phyloP scores from a whole-genome alignment of 169 alveolate genomes.

The Amoebophrya sp. region DNA sequence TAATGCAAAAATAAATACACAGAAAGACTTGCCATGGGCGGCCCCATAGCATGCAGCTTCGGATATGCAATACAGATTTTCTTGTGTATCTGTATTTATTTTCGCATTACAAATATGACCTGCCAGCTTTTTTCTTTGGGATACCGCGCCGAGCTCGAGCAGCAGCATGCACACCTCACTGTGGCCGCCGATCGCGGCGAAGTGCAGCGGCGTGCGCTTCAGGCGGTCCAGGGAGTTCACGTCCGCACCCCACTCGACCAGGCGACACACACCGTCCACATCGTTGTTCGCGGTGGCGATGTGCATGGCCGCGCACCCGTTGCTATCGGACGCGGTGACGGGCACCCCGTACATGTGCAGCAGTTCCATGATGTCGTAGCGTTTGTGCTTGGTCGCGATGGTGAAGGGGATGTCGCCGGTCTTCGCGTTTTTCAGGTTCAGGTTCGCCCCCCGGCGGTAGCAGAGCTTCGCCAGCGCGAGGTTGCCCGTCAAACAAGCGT shows the following conservation, averaged over 20 bases:
- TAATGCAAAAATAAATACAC: no score
- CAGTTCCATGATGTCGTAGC: slow-evolving; percentile 44
- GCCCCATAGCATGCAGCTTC: no score
- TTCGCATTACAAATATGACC: no score
- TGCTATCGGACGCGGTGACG: background rate
- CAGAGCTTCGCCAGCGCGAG: slow-evolving; percentile 51
- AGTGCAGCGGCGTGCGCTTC: slow-evolving; percentile 48
- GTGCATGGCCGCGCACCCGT: background rate
- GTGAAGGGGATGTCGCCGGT: slow-evolving; percentile 43
- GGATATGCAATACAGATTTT: no score
- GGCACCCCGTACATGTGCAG: slow-evolving; percentile 43
- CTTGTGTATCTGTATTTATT: no score
- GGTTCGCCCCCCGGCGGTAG: slow-evolving; percentile 50
- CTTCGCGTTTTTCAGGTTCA: slow-evolving; percentile 38
- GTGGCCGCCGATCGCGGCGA: slow-evolving; percentile 34
- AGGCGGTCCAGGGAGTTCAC: slow-evolving; percentile 39
- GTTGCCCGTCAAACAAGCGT: slow-evolving; percentile 38
- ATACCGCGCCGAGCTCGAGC: background rate
- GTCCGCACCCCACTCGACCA: slow-evolving; percentile 50
- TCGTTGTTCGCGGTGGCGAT: slow-evolving; percentile 48
- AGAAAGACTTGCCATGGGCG: no score
- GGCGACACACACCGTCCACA: slow-evolving; percentile 50
- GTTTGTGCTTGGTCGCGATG: slow-evolving; percentile 42
- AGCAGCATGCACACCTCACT: slow-evolving; percentile 27
- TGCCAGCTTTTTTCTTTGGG: no score